Conservation (phyloP, 2,329 filamentous ascomycete genomes). For the Penicillium sp. region DNA sequence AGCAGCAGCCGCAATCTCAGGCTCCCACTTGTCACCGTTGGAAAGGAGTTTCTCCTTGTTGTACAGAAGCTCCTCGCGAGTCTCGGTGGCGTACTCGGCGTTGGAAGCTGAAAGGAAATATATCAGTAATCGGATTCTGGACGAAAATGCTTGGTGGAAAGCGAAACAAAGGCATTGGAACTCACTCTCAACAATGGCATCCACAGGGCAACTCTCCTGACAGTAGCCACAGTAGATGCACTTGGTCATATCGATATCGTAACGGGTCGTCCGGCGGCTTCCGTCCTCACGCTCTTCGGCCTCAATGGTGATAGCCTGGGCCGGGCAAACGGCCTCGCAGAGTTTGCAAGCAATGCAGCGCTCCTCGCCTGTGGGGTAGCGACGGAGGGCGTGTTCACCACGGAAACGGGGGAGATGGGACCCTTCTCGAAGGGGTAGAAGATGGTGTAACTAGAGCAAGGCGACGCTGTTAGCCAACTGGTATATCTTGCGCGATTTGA, state of each 20-base stretch:
- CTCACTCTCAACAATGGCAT: slow-evolving; percentile 78
- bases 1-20: slow-evolving; percentile 86
- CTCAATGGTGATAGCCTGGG: slow-evolving; percentile 98
- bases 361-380: slow-evolving; percentile 96
- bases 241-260: slow-evolving; percentile 99
- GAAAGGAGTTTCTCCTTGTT: slow-evolving; percentile 93
- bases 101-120: slow-evolving; percentile 54
- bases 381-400: slow-evolving; percentile 91
- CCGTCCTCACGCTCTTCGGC: slow-evolving; percentile 97
- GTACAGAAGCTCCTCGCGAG: slow-evolving; percentile 89
- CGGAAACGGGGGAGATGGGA: slow-evolving; percentile 97
- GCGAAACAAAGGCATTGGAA: slow-evolving; percentile 21
- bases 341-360: slow-evolving; percentile 99
- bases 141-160: background rate
- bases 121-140: background rate
- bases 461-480: slow-evolving; percentile 6
- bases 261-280: slow-evolving; percentile 88
- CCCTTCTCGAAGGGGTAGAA: slow-evolving; percentile 99
- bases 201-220: slow-evolving; percentile 97
- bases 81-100: slow-evolving; percentile 71
- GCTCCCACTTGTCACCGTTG: slow-evolving; percentile 97
- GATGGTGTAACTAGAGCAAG: slow-evolving; percentile 77
- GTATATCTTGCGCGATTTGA: slow-evolving; percentile 2
- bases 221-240: slow-evolving; percentile 99
- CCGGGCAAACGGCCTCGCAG: slow-evolving; percentile 96